These are phyloP conservation scores for Globisporangium carolinianum DNA, from an alignment of 352 stramenopile genomes.

Conservation along the genomic window DNA sequence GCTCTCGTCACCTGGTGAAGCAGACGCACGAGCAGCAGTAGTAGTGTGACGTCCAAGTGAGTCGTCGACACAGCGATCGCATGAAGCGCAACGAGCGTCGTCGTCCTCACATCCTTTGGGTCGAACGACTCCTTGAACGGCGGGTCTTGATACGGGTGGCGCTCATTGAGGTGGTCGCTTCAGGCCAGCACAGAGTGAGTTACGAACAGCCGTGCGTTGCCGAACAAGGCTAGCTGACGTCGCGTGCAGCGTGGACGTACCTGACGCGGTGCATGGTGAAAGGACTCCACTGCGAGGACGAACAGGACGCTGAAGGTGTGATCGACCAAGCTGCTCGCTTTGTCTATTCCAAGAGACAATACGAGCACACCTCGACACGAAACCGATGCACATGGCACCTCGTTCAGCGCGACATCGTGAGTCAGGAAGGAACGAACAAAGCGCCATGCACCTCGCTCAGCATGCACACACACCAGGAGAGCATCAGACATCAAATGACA, in stretches of 20 bases:
- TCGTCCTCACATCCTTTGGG: conserved; percentile 27
- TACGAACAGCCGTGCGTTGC: background rate
- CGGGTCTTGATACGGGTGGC: conserved; percentile 49
- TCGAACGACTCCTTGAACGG: conserved; percentile 54
- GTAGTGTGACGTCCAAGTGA: background rate
- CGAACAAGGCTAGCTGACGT: background rate
- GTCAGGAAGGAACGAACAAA: too few relatives aligned
- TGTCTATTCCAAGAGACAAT: too few relatives aligned
- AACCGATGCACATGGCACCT: too few relatives aligned
- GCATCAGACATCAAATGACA: too few relatives aligned
- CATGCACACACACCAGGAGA: too few relatives aligned
- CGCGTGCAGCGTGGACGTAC: conserved; percentile 6
- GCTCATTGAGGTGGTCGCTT: conserved; percentile 55
- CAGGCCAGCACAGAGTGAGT: background rate
- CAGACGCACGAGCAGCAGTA: background rate
- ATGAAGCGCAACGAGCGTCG: background rate
- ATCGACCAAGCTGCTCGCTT: background rate
- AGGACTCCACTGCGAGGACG: too few relatives aligned
- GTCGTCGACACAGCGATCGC: too few relatives aligned
- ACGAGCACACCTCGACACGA: too few relatives aligned
- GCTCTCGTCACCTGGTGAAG: conserved; percentile 35
- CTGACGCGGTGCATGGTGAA: conserved; percentile 53
- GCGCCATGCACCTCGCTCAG: too few relatives aligned
- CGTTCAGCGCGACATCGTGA: too few relatives aligned
- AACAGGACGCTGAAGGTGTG: background rate